Evolutionary conservation across 306 rosid species (phyloP).

Genomic region (Fagus crenata): DNA sequence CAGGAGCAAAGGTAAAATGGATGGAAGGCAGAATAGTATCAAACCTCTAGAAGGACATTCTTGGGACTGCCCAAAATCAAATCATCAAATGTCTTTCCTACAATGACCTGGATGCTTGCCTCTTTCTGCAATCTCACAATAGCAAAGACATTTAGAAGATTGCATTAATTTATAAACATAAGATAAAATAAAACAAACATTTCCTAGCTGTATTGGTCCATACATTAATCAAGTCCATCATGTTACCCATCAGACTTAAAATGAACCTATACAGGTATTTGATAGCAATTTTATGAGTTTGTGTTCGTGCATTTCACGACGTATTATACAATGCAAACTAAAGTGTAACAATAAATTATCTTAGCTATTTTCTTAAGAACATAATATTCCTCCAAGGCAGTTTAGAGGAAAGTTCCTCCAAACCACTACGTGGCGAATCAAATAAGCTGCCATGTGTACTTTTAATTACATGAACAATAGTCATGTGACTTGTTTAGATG

Average conservation of each 20-base stretch:
- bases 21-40: slow-evolving; percentile 25
- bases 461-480: too few relatives aligned
- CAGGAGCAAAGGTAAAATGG: slow-evolving; percentile 7
- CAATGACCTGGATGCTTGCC: slow-evolving; percentile 56
- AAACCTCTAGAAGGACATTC: slow-evolving; percentile 86
- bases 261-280: neutral
- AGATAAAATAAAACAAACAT: slow-evolving; percentile 11
- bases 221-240: slow-evolving; percentile 8
- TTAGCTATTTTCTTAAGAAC: neutral
- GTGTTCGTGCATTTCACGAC: slow-evolving; percentile 2
- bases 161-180: neutral
- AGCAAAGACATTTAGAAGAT: slow-evolving; percentile 14
- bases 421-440: too few relatives aligned
- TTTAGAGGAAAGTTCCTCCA: too few relatives aligned
- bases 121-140: slow-evolving; percentile 55
- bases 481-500: too few relatives aligned
- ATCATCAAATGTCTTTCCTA: slow-evolving; percentile 74
- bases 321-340: neutral
- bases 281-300: neutral
- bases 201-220: slow-evolving; percentile 4
- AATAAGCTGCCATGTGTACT: too few relatives aligned
- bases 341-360: neutral
- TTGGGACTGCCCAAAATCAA: slow-evolving; percentile 61
- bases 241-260: slow-evolving; percentile 8
- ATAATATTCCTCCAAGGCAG: too few relatives aligned